Evolutionary conservation across 176 grass and related monocot genomes (phyloP), one percentile per base, ranked within the genome.

Genomic region (Pontederia paniculata): DNA sequence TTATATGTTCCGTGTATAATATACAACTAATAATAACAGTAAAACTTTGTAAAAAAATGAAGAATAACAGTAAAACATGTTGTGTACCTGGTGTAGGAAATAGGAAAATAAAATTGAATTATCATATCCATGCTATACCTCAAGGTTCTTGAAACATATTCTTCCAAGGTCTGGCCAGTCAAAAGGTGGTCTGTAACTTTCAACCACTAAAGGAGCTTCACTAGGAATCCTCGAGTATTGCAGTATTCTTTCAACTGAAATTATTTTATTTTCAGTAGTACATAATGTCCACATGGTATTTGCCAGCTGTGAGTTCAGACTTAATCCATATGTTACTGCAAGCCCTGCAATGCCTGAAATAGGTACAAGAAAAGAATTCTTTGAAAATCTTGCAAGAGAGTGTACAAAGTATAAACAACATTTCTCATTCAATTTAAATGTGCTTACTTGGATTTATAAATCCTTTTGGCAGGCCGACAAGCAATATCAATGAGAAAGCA

Each of bases 161-260:
- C 59, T 78, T 44, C 93, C 93, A 65, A 70, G 69, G 45, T 75
- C 68, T 71, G 86, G 93, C 93, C 93, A 97, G 62, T 62, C 77
- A 60, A 61, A 78, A 71, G 71, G 70, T 19, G 74, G 80, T 0
- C 65, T 63, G 23, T 46, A 64, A 54, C 70, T 46, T 37, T 88
- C 83, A 52, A 97, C 77, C 48, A 88, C 9, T 48, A 97, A 70
- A 84, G 86, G 86, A 77, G 93, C 76, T 63, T 97, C 93, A 42
- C 74, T 84, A 43, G 71, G 80, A 55, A 97, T 87, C 57, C 77
- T 80, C 31, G 74, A 78, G 72, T 97, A 97, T 47, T 97, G 93
- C 70, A 90, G 64, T 81, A 97, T 90, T 84, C 93, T 90, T 78
- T 97, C 93, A 53, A 97, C 83, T 9, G 93, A 97, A 60, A 90